Conservation (phyloP, 2,329 filamentous ascomycete species). For the Penicillium sp. region DNA sequence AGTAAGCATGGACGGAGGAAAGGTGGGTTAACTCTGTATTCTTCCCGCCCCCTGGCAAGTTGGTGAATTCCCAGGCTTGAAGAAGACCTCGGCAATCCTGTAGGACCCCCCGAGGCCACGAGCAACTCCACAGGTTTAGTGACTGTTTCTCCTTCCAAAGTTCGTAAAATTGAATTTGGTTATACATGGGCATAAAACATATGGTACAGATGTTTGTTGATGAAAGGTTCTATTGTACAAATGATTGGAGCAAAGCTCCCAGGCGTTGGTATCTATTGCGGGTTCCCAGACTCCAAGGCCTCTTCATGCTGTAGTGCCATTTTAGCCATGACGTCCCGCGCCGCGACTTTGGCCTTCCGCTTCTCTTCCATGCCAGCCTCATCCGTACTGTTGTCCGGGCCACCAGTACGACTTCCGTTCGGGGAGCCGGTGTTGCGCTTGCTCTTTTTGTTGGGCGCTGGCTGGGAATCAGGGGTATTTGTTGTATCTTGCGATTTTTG, state of each 20-base stretch:
- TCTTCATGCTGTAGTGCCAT: slow-evolving; percentile 44
- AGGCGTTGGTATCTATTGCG: slow-evolving; percentile 9
- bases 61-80: too few species aligned
- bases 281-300: slow-evolving; percentile 36
- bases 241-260: neutral
- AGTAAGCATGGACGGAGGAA: too few species aligned
- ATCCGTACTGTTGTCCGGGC: slow-evolving; percentile 6
- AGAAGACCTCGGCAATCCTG: too few species aligned
- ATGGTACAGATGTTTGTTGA: neutral
- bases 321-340: slow-evolving; percentile 37
- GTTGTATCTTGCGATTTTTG: neutral
- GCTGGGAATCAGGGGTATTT: neutral
- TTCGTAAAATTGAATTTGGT: neutral
- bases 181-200: neutral
- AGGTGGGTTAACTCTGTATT: too few species aligned
- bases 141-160: neutral
- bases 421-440: neutral
- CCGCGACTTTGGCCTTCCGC: slow-evolving; percentile 37
- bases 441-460: slow-evolving; percentile 7
- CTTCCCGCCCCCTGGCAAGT: too few species aligned
- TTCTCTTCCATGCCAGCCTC: slow-evolving; percentile 22
- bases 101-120: too few species aligned
- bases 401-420: neutral
- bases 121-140: too few species aligned
- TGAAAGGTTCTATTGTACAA: neutral